Evolutionary conservation across 768 basidiomycete species (phyloP).

Genomic region (Glaciozyma antarctica): DNA sequence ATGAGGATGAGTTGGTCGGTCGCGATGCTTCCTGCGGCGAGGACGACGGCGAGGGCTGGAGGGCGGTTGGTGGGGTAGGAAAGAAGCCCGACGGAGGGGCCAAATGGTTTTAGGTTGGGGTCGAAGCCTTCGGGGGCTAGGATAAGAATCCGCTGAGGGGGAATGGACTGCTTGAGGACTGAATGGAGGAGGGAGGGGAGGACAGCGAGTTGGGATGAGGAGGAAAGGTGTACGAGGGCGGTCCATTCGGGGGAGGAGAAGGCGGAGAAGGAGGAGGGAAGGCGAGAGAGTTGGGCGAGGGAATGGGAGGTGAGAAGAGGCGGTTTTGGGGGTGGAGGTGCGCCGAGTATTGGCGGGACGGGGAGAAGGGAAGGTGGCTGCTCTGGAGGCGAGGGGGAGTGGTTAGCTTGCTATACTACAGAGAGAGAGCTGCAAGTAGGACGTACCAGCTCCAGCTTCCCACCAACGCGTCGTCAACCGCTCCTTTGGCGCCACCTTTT

Average conservation of each 20-base stretch:
- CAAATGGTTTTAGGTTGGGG: not conserved
- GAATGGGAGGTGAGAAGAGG: constrained; percentile 12
- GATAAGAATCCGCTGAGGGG: constrained; percentile 12
- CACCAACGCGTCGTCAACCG: no score
- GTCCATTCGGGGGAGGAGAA: constrained; percentile 11
- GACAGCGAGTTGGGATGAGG: constrained; percentile 11
- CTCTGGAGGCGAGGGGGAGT: not conserved
- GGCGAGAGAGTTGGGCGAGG: constrained; percentile 15
- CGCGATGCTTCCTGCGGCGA: not conserved
- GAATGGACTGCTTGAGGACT: constrained; percentile 2
- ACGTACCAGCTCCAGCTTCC: no score
- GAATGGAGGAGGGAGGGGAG: constrained; percentile 5
- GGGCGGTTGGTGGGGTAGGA: not conserved
- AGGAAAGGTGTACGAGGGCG: constrained; percentile 22
- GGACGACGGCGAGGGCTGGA: constrained; percentile 4
- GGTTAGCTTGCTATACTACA: not conserved
- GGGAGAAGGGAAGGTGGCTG: constrained; percentile 17
- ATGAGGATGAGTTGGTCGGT: constrained; percentile 10
- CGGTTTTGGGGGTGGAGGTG: constrained; percentile 11
- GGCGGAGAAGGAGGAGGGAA: constrained; percentile 18
- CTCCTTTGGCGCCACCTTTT: no score
- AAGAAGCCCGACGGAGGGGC: not conserved
- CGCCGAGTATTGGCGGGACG: constrained; percentile 1
- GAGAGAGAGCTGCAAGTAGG: no score
- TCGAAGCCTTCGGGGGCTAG: constrained; percentile 16